Base-by-base conservation (phyloP, 2,329 filamentous ascomycete species). In the Aspergillus arachidicola region DNA sequence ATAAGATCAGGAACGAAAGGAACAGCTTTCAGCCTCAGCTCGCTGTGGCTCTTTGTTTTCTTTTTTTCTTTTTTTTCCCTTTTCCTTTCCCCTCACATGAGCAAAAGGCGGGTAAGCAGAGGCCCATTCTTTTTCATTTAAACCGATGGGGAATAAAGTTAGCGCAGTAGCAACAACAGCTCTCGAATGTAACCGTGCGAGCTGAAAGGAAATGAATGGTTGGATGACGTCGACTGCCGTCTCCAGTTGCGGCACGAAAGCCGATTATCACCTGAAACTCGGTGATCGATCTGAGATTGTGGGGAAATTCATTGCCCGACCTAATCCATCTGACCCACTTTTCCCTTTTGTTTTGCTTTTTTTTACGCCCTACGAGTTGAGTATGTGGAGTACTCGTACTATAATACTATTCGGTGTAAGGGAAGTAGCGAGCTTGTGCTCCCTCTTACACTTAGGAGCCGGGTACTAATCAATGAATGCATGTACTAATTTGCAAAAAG, bases 21-120 rank as follows among this genome's bases (percentile, higher is more conserved):
- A 36, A 12, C 28, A 54, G 21, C 30, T 10, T 54, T 54, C 30
- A 21, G n/a, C 50, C 9, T 10, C 26, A 28, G 26, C 26, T 28
- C 7, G 51, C 34, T 36, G 34, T 36, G 14, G 14, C 34, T 36
- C 34, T 19, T 30, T 54, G 23, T 36, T 30, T 19, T 32, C 30
- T 16, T 30, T 30, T 50, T 50, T 19, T n/a, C n/a, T n/a, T 9
- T 32, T 21, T n/a, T 30, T 19, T 30, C 26, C 10, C 11, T 16
- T 30, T 50, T 28, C 16, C 14, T 51, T 51, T 51, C 21, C 21
- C 51, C 51, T 55, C 51, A 55, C 51, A 38, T 55, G 51, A 55
- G 34, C 51, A 19, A 55, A 34, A 51, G 51, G 32, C 11, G 32
- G 51, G 32, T 55, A 23, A 55, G 51, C 32, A 55, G 21, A 55